phyloP scores from a whole-genome alignment of 176 grass and related monocot genomes.

The Phoenix roebelenii region DNA sequence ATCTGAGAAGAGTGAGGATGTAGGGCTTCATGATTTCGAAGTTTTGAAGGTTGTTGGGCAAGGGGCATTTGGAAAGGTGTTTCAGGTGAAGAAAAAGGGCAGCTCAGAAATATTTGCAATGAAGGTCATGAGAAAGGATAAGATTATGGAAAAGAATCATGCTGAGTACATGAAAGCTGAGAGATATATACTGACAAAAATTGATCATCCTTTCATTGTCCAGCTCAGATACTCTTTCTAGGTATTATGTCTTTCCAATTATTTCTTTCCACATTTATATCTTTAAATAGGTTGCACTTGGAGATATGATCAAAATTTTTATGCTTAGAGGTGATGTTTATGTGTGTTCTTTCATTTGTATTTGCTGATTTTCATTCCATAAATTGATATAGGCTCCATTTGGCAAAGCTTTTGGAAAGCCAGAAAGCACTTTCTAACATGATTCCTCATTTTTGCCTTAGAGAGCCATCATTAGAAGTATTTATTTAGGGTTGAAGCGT shows the following conservation, averaged over 20 bases:
- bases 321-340: too few species aligned
- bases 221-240: slow-evolving; percentile 98
- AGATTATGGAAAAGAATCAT: slow-evolving; percentile 94
- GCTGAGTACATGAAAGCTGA: slow-evolving; percentile 98
- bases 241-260: slow-evolving; percentile 27
- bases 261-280: not conserved
- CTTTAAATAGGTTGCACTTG: too few species aligned
- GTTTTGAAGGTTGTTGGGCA: slow-evolving; percentile 91
- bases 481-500: too few species aligned
- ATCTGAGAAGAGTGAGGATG: slow-evolving; percentile 38
- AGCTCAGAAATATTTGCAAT: slow-evolving; percentile 98
- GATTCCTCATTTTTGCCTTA: too few species aligned
- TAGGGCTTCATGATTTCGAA: slow-evolving; percentile 89
- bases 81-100: slow-evolving; percentile 85
- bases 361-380: too few species aligned
- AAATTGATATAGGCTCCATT: too few species aligned
- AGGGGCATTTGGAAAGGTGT: slow-evolving; percentile 97
- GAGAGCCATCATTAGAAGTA: too few species aligned
- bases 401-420: too few species aligned
- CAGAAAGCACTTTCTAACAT: too few species aligned
- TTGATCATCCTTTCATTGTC: slow-evolving; percentile 92
- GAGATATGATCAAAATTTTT: too few species aligned
- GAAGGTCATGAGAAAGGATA: slow-evolving; percentile 99
- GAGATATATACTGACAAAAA: slow-evolving; percentile 96
- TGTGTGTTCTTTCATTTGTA: too few species aligned